These are phyloP conservation scores for Nymphaea colorata DNA, from an alignment of 164 flowering plant species.

Conservation along the genomic window DNA sequence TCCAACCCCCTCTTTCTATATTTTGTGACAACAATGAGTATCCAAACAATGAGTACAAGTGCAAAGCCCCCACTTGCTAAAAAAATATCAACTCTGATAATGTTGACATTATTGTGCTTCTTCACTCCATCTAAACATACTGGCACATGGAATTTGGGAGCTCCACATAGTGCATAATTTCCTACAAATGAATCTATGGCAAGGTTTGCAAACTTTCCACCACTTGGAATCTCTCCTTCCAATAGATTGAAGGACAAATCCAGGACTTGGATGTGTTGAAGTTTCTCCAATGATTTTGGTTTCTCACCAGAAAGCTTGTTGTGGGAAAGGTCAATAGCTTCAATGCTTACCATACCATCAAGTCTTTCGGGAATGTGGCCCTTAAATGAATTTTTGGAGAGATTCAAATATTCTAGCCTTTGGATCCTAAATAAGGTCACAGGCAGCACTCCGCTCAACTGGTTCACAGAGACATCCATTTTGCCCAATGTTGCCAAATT, in stretches of 20 bases:
- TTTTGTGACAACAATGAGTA: not conserved
- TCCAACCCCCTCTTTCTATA: not conserved
- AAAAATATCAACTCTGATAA: too few relatives aligned
- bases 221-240: constrained; percentile 4
- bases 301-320: constrained; percentile 2
- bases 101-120: too few relatives aligned
- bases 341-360: not conserved
- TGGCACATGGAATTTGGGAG: not conserved
- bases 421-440: not conserved
- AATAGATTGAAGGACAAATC: constrained; percentile 4
- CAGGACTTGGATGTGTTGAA: not conserved
- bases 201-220: constrained; percentile 1
- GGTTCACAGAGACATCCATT: not conserved
- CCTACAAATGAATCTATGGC: not conserved
- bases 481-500: not conserved
- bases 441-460: not conserved
- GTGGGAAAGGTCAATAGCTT: not conserved
- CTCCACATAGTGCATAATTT: constrained; percentile 2
- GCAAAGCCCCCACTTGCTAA: too few relatives aligned
- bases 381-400: not conserved
- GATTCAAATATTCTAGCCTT: not conserved
- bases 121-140: not conserved
- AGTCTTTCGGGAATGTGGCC: not conserved
- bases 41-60: not conserved
- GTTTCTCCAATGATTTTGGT: constrained; percentile 1